Evolutionary conservation across 805 yeast genomes (phyloP).

Genomic region (Zygoascus ofunaensis): DNA sequence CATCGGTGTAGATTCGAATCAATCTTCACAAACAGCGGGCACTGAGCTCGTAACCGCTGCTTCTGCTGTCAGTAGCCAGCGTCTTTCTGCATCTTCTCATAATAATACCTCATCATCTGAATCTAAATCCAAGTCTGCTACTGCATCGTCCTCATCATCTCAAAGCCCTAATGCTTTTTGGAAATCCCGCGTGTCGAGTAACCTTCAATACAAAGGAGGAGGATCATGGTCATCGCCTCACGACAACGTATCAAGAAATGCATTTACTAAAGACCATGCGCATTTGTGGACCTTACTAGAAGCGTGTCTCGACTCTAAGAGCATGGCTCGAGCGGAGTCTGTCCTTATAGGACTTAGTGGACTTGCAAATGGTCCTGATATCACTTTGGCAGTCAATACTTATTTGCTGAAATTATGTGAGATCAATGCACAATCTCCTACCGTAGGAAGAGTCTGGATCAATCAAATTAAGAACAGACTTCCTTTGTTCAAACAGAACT

Average conservation of each 20-base stretch:
- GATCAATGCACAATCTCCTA: slow-evolving; percentile 32
- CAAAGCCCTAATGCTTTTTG: not conserved
- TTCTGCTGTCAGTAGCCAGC: too few species aligned
- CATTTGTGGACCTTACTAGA: slow-evolving; percentile 72
- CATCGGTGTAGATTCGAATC: too few species aligned
- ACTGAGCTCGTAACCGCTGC: too few species aligned
- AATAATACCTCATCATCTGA: too few species aligned
- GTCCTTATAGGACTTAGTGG: slow-evolving; percentile 55
- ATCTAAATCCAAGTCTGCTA: too few species aligned
- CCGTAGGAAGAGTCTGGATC: slow-evolving; percentile 39
- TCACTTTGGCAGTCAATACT: slow-evolving; percentile 60
- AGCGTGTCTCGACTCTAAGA: slow-evolving; percentile 60
- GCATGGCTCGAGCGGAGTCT: slow-evolving; percentile 60
- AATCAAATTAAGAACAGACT: slow-evolving; percentile 27
- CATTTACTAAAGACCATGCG: slow-evolving; percentile 45
- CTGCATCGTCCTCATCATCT: not conserved
- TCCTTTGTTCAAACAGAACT: slow-evolving; percentile 36
- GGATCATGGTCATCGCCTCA: slow-evolving; percentile 28
- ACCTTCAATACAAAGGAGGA: slow-evolving; percentile 1
- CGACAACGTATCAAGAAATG: slow-evolving; percentile 22
- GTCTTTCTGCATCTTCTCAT: too few species aligned
- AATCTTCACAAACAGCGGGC: too few species aligned
- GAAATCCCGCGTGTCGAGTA: slow-evolving; percentile 1
- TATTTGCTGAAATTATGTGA: slow-evolving; percentile 41
- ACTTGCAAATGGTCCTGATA: slow-evolving; percentile 35